Base-by-base conservation (phyloP, 2,329 filamentous ascomycete species). In the Pestalotiopsis sp. region DNA sequence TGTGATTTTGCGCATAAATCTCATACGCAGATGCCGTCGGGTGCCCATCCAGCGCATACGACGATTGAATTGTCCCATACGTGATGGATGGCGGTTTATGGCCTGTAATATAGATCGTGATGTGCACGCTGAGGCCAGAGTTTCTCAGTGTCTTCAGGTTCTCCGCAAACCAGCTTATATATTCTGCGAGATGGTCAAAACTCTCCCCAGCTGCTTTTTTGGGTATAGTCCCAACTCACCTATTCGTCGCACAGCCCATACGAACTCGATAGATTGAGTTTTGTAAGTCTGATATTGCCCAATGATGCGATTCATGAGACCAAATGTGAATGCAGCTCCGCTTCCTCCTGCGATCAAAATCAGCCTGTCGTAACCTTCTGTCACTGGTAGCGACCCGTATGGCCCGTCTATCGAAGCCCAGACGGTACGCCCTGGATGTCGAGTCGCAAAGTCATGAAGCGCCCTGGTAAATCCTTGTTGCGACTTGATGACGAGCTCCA, bases 91-190 rank as follows among this genome's bases (percentile, higher is more conserved):
- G 17, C 11, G n/a, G 17, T 23, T 23, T n/a, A n/a, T n/a, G 7
- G 14, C 45, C 45, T 1, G 45, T 52, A 5, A 52, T n/a, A 9
- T 52, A 52, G 45, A 52, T 20, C 11, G 45, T 52, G 7, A 52
- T 52, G 20, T n/a, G 45, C 7, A 23, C 17, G 5, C 6, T 17
- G 3, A 52, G 4, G 14, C 9, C 45, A 3, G 45, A n/a, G 9
- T 9, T 52, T 9, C 6, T 20, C n/a, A 52, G 0, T 3, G 6
- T n/a, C 3, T 23, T 17, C 1, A 52, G 6, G 23, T 9, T n/a
- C 6, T 52, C 45, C 9, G 2, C 17, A 39, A 66, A 66, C 64
- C 64, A 66, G 13, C 41, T 58, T 23, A 66, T 13, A 57, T 66
- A 27, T 52, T 66, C 64, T 66, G 57, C 11, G 4, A 6, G 36